Percentiles rank a stretch among this genome's conserved stretches.
Evolutionary conservation across 208 protist species (phyloP).

Genomic region (Trypanosoma congolense): DNA sequence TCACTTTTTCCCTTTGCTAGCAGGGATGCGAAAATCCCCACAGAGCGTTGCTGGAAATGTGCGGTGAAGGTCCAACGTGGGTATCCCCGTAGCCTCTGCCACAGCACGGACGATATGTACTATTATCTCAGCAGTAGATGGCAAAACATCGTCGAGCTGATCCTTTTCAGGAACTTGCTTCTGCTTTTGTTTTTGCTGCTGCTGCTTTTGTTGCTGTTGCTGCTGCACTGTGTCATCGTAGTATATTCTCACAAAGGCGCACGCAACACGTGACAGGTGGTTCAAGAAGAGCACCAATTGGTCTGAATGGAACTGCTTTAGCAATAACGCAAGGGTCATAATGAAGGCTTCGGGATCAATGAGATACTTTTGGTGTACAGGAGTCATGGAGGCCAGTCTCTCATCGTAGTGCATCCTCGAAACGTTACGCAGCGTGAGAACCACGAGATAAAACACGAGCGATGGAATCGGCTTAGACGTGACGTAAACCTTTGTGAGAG

Average conservation of each 20-base stretch:
- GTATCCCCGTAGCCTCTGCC: conserved; percentile 11
- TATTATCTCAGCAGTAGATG: conserved; percentile 2
- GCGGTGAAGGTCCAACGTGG: conserved; percentile 21
- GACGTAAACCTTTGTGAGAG: conserved; percentile 84
- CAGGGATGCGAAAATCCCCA: conserved; percentile 13
- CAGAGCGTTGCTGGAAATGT: conserved; percentile 21
- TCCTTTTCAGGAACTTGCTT: neutral
- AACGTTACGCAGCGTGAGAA: conserved; percentile 61
- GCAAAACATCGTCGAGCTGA: neutral
- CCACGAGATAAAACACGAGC: conserved; percentile 77
- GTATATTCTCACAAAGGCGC: conserved; percentile 31
- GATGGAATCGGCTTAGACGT: conserved; percentile 56
- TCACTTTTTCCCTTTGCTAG: conserved; percentile 13
- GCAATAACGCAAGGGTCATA: conserved; percentile 83
- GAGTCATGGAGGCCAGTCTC: conserved; percentile 44
- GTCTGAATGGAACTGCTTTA: conserved; percentile 92
- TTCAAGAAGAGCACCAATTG: conserved; percentile 72
- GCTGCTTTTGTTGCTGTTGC: conserved; percentile 18
- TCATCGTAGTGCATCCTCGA: conserved; percentile 57
- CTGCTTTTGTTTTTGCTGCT: conserved; percentile 17
- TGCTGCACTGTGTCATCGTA: conserved; percentile 2
- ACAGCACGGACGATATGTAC: conserved; percentile 24
- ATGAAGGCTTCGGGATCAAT: conserved; percentile 86
- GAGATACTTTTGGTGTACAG: conserved; percentile 34
- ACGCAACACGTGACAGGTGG: conserved; percentile 80